Base-by-base conservation (phyloP, 176 grass and related monocot genomes). In the Lolium multiflorum region DNA sequence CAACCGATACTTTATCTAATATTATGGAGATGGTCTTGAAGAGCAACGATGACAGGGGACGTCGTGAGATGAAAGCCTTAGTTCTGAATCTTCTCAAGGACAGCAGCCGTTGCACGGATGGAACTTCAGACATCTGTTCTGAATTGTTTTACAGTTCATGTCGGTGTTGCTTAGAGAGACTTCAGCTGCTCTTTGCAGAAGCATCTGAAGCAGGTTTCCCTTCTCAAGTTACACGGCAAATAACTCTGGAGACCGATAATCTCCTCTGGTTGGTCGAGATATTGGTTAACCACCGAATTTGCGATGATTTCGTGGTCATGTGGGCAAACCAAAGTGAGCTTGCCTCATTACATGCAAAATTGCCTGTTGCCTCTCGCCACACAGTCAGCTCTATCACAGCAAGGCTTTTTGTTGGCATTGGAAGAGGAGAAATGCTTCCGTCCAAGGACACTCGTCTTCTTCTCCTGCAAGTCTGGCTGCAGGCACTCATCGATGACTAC, bases 401-500 rank as follows among this genome's bases (percentile, higher is more conserved):
- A 9, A 86, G 93, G 84, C 89, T 95, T 55, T 98, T 95, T 76
- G 84, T 98, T 44, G 93, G 88, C 26, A 91, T 98, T 65, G 96
- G 96, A 67, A 98, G 66, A 87, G 91, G 96, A 49, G 89, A 95
- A 86, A 84, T 95, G 74, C 93, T 98, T 89, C 93, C 93, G 18
- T 83, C 83, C 6, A 89, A 89, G 62, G 84, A 98, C 68, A 85
- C 64, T 7, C 88, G 94, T 39, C 78, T 86, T 20, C 81, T 79
- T 9, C 87, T 98, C 11, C 80, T 98, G 22, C 84, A 89, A 60
- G 84, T 85, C 59, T 95, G 93, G 96, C 79, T 98, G 67, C 91
- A 90, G 50, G 81, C 96, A 22, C 92, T 98, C 22, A 94, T 95
- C 10, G 93, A 98, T 44, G 96, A 98, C 90, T 98, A 95, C 68